Percentiles rank a stretch among this genome's conserved stretches.
Conservation (phyloP, 805 yeast species). For the Cyberlindnera misumaiensis region DNA sequence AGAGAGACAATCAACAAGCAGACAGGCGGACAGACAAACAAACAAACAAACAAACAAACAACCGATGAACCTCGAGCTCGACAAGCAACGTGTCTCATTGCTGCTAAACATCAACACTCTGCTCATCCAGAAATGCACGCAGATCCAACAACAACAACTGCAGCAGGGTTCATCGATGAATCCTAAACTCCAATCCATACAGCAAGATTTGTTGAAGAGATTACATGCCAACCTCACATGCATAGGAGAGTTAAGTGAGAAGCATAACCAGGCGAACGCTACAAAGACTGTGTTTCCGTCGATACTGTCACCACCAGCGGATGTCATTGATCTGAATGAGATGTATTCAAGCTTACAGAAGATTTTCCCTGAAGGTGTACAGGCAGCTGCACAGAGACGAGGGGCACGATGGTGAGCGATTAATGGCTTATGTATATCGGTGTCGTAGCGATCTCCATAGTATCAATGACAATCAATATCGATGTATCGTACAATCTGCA, state of each 20-base stretch:
- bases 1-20: not conserved
- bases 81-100: constrained; percentile 19
- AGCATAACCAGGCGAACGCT: constrained; percentile 12
- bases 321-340: constrained; percentile 20
- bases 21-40: too few relatives aligned
- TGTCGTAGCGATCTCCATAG: not conserved
- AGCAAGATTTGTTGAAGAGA: constrained; percentile 22
- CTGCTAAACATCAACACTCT: constrained; percentile 21
- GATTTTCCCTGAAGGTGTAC: constrained; percentile 24
- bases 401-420: constrained; percentile 9
- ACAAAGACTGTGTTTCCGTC: constrained; percentile 17
- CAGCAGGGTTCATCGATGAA: constrained; percentile 10
- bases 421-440: constrained; percentile 3
- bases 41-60: not conserved
- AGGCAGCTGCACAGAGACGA: constrained; percentile 13
- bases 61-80: constrained; percentile 17
- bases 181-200: constrained; percentile 15
- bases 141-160: constrained; percentile 20
- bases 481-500: too few relatives aligned
- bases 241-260: constrained; percentile 24
- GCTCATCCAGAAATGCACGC: constrained; percentile 20
- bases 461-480: too few relatives aligned
- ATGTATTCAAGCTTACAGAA: constrained; percentile 18
- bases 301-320: constrained; percentile 22
- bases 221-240: constrained; percentile 24